Conservation (phyloP, 2,329 filamentous ascomycete genomes). For the Curvularia lunata region DNA sequence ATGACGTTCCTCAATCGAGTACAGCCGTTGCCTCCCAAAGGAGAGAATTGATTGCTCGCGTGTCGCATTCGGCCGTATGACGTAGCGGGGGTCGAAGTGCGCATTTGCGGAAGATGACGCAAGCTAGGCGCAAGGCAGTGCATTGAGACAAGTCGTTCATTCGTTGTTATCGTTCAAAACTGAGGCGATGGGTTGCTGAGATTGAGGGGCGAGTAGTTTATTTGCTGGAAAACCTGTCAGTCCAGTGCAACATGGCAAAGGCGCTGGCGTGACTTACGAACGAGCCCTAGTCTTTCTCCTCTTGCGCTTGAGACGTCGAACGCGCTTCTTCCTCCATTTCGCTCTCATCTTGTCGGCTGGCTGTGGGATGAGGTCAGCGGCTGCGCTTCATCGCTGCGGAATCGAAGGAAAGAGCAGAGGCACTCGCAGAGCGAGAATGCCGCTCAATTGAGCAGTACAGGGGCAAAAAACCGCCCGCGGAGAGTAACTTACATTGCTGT, state of each 20-base stretch:
- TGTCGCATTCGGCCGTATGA: slow-evolving; percentile 35
- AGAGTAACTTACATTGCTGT: slow-evolving; percentile 50
- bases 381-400: slow-evolving; percentile 22
- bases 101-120: slow-evolving; percentile 27
- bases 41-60: slow-evolving; percentile 32
- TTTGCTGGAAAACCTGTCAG: slow-evolving; percentile 48
- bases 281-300: slow-evolving; percentile 99
- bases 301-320: slow-evolving; percentile 99
- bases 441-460: slow-evolving; percentile 35
- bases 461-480: slow-evolving; percentile 6
- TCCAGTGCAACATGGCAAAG: neutral
- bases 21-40: slow-evolving; percentile 33
- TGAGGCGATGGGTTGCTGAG: slow-evolving; percentile 43
- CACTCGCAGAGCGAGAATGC: slow-evolving; percentile 12
- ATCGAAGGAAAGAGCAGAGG: slow-evolving; percentile 11
- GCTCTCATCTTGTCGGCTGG: slow-evolving; percentile 74
- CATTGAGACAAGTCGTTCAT: slow-evolving; percentile 36
- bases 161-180: slow-evolving; percentile 39
- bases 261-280: slow-evolving; percentile 70
- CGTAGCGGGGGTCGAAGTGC: slow-evolving; percentile 27
- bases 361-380: slow-evolving; percentile 41
- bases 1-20: slow-evolving; percentile 35
- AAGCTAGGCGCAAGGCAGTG: slow-evolving; percentile 32
- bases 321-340: slow-evolving; percentile 99
- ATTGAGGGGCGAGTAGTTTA: slow-evolving; percentile 57